These are phyloP conservation scores for Sarcodon aspratus DNA, from an alignment of 768 basidiomycete species.

Conservation along the genomic window DNA sequence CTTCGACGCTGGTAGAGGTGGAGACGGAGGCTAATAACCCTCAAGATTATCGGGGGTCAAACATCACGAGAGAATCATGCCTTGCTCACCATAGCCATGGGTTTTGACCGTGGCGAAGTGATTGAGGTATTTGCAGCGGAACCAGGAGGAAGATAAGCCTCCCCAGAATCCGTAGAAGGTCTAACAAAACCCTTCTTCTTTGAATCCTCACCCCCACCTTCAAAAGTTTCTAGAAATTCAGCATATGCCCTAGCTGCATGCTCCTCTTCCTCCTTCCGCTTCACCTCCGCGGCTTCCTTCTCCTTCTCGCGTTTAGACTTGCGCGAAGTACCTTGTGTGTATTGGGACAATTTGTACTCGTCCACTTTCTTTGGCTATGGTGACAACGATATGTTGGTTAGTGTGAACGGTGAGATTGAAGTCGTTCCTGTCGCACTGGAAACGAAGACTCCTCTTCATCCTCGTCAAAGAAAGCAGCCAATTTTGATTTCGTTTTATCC, in stretches of 20 bases:
- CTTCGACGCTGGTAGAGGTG: conserved; percentile 41
- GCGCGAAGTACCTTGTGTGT: conserved; percentile 72
- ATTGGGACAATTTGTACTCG: conserved; percentile 77
- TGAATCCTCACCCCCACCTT: conserved; percentile 49
- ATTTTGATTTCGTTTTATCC: conserved; percentile 57
- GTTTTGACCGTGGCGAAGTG: conserved; percentile 17
- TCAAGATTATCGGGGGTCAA: neutral
- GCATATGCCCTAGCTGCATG: conserved; percentile 69
- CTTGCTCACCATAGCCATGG: conserved; percentile 20
- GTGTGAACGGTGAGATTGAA: conserved; percentile 34
- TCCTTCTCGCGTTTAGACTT: conserved; percentile 92
- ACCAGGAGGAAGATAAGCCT: neutral
- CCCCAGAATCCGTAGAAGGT: conserved; percentile 34
- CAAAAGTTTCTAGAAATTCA: conserved; percentile 79
- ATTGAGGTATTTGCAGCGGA: conserved; percentile 11
- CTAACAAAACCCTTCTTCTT: conserved; percentile 51
- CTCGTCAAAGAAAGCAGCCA: conserved; percentile 77
- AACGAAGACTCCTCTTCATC: conserved; percentile 80
- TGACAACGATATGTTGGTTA: conserved; percentile 43
- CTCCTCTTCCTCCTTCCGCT: conserved; percentile 75
- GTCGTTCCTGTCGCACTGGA: conserved; percentile 84
- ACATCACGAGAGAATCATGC: conserved; percentile 2
- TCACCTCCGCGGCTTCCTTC: conserved; percentile 84
- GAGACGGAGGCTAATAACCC: conserved; percentile 41
- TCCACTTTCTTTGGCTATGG: conserved; percentile 77